Evolutionary conservation across 2,329 filamentous ascomycete species (phyloP).

Genomic region (Nannizziopsis barbatae): DNA sequence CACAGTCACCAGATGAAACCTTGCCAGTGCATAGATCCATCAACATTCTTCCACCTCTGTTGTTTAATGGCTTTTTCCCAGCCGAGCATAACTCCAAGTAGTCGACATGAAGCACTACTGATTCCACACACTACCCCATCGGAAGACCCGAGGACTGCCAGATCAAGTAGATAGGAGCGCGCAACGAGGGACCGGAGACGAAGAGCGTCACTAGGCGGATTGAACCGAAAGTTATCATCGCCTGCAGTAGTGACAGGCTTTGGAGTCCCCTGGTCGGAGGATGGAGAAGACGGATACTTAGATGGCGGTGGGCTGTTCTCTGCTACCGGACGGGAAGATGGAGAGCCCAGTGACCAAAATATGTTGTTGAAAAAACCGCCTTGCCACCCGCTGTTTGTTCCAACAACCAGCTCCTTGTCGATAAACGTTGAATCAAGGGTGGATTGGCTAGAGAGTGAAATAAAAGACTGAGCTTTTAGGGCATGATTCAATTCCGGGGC

Average conservation of each 20-base stretch:
- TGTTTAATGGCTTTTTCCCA: slow-evolving; percentile 53
- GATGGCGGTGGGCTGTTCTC: slow-evolving; percentile 24
- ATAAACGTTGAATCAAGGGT: slow-evolving; percentile 25
- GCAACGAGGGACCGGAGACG: slow-evolving; percentile 62
- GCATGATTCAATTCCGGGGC: slow-evolving; percentile 48
- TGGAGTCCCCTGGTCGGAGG: slow-evolving; percentile 4
- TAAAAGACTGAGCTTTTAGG: slow-evolving; percentile 60
- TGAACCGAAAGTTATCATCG: slow-evolving; percentile 17
- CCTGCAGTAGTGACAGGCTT: neutral
- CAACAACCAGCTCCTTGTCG: slow-evolving; percentile 33
- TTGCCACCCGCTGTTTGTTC: slow-evolving; percentile 74
- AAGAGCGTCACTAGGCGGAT: slow-evolving; percentile 40
- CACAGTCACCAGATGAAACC: slow-evolving; percentile 24
- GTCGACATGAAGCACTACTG: slow-evolving; percentile 51
- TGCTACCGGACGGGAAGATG: slow-evolving; percentile 32
- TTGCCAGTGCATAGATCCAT: slow-evolving; percentile 56
- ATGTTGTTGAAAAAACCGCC: slow-evolving; percentile 73
- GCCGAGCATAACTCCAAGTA: slow-evolving; percentile 77
- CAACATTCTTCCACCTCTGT: slow-evolving; percentile 61
- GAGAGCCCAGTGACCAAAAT: slow-evolving; percentile 65
- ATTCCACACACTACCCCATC: slow-evolving; percentile 68
- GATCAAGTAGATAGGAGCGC: slow-evolving; percentile 69
- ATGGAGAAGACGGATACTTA: slow-evolving; percentile 12
- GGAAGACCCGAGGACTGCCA: slow-evolving; percentile 56
- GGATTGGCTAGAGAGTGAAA: slow-evolving; percentile 67